phyloP scores from a whole-genome alignment of 2,329 filamentous ascomycete genomes.

The Chrysoporthe deuterocubensis region DNA sequence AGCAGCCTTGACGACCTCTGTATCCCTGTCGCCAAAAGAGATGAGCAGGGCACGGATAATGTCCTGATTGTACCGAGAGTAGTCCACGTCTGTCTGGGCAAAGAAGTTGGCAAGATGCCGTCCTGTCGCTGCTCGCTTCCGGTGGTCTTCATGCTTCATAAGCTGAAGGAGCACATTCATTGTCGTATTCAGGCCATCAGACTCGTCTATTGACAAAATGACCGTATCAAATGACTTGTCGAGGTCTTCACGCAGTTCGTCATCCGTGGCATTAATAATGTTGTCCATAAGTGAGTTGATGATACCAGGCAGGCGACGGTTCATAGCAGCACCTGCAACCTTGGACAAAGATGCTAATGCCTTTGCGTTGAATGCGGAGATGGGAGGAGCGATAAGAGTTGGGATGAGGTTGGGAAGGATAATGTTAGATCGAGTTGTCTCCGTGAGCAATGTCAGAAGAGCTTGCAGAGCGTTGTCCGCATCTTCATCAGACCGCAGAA shows the following conservation, averaged over 20 bases:
- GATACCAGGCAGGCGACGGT: slow-evolving; percentile 83
- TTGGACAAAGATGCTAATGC: slow-evolving; percentile 90
- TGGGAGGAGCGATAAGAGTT: slow-evolving; percentile 86
- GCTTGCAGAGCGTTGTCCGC: slow-evolving; percentile 93
- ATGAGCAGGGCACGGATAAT: slow-evolving; percentile 89
- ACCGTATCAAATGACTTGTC: slow-evolving; percentile 85
- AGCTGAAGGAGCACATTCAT: slow-evolving; percentile 92
- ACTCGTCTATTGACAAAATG: slow-evolving; percentile 91
- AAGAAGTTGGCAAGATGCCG: slow-evolving; percentile 88
- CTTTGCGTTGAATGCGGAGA: slow-evolving; percentile 92
- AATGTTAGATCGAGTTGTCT: slow-evolving; percentile 91
- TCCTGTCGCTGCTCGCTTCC: slow-evolving; percentile 76
- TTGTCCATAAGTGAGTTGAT: slow-evolving; percentile 95
- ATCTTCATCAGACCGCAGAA: slow-evolving; percentile 83
- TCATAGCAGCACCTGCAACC: slow-evolving; percentile 90
- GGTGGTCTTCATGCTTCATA: slow-evolving; percentile 91
- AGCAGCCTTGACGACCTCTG: slow-evolving; percentile 82
- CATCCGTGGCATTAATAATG: slow-evolving; percentile 77
- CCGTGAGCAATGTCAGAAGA: slow-evolving; percentile 89
- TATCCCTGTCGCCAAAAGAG: slow-evolving; percentile 87
- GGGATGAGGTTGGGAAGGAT: slow-evolving; percentile 96
- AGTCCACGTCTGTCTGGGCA: slow-evolving; percentile 77
- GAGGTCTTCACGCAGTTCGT: slow-evolving; percentile 73
- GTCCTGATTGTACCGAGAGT: slow-evolving; percentile 94
- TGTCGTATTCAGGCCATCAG: slow-evolving; percentile 89